These are phyloP conservation scores for Schoenoplectus tabernaemontani DNA, from an alignment of 202 grass and related monocot genomes.

Conservation along the genomic window DNA sequence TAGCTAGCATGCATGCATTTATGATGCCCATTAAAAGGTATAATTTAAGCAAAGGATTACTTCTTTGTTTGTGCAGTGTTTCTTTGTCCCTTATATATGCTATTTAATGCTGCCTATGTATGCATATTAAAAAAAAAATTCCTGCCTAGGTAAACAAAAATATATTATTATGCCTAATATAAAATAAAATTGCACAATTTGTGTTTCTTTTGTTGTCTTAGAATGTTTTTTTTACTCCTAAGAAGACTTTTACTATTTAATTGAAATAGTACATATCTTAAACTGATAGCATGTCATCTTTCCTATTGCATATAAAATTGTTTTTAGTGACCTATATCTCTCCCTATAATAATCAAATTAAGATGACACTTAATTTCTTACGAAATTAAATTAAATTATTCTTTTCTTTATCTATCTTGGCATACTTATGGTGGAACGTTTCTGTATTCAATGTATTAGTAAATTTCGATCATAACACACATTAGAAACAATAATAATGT, in stretches of 20 bases:
- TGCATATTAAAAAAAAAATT: conserved; percentile 3
- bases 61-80: conserved; percentile 30
- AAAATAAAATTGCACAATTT: neutral
- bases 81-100: neutral
- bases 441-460: neutral
- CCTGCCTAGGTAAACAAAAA: conserved; percentile 13
- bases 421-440: neutral
- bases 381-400: neutral
- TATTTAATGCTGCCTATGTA: neutral
- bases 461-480: neutral
- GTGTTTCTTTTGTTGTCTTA: neutral
- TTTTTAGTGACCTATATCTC: neutral
- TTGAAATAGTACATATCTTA: neutral
- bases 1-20: conserved; percentile 22
- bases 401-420: neutral
- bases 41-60: conserved; percentile 5
- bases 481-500: neutral
- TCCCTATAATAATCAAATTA: neutral
- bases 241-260: neutral
- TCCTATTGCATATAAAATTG: neutral
- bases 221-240: neutral
- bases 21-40: conserved; percentile 9
- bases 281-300: no score
- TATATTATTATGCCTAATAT: neutral
- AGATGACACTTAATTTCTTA: neutral